Conservation (phyloP, 305 asterid genomes). For the Solanum hybrid region DNA sequence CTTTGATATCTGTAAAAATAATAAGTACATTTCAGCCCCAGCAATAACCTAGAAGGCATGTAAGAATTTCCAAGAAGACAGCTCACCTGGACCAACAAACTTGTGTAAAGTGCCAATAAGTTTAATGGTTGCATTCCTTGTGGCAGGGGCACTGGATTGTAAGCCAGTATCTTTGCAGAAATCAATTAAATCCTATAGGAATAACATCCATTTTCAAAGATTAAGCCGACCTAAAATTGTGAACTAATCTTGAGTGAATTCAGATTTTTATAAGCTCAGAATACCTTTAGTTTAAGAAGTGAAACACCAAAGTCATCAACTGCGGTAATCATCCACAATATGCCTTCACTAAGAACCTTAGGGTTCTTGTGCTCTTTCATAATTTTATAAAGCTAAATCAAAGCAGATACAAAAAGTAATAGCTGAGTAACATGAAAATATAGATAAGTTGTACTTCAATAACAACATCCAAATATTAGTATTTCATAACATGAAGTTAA, state of each 20-base stretch:
- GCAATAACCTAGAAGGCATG: conserved; percentile 15
- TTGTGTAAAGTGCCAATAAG: conserved; percentile 84
- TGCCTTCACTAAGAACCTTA: conserved; percentile 96
- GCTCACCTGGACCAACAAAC: conserved; percentile 97
- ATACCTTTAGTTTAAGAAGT: conserved; percentile 75
- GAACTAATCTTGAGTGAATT: not conserved
- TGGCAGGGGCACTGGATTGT: conserved; percentile 97
- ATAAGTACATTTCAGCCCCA: conserved; percentile 18
- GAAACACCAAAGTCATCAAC: conserved; percentile 91
- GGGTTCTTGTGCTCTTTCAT: conserved; percentile 99
- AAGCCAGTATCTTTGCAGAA: conserved; percentile 95
- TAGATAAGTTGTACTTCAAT: not conserved
- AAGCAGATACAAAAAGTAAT: conserved; percentile 5
- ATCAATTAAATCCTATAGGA: conserved; percentile 81
- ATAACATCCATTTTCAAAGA: conserved; percentile 5
- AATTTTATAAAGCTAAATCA: conserved; percentile 69
- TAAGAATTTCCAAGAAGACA: conserved; percentile 2
- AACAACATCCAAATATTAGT: not conserved
- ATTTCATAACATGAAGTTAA: not conserved
- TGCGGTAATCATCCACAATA: conserved; percentile 92
- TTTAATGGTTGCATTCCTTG: conserved; percentile 89
- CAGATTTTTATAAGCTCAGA: conserved; percentile 3
- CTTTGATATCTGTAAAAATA: conserved; percentile 66
- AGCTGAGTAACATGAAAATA: not conserved
- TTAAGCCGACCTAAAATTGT: not conserved